Base-by-base conservation (phyloP, 306 rosid genomes). In the Lablab purpureus region DNA sequence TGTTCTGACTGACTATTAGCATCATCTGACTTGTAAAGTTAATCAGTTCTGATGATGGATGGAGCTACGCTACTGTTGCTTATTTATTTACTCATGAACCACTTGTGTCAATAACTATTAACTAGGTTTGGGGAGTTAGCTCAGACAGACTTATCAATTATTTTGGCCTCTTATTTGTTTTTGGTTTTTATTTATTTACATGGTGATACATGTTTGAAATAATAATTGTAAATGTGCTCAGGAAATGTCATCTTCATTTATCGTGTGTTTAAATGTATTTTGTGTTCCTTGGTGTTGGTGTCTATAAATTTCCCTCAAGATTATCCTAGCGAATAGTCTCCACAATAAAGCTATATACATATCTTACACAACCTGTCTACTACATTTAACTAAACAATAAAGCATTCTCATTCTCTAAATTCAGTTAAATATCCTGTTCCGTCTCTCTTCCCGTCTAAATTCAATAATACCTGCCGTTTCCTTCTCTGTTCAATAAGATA, bases 81-180 rank as follows among this genome's bases (percentile, higher is more conserved):
- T 59, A 74, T 55, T 74, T 74, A 25, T 74, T 37, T 73, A 63
- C 46, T 40, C 69, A 23, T 17, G 7, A 15, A 55, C 54, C 54
- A 55, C 54, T 58, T 23, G 43, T 12, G 11, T 41, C 43, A 41
- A 41, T 41, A 41, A 14, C 41, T 22, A 9, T 15, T 41, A 25
- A 14, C 43, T 22, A 4, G 21, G 63, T 23, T 63, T 13, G 23
- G 25, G 27, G 64, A 65, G 32, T 22, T 62, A n/a, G 66, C 67
- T 11, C 10, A 22, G 18, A 23, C n/a, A 21, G 60, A 37, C 52
- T 59, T 45, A 7, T 78, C 56, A 50, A 68, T 21, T n/a, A 3
- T 17, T 32, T 76, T 54, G 27, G 40, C 81, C 27, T 37, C 47
- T 27, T 13, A 43, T 50, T 9, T 59, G 23, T 40, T 50, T 25